Conservation (phyloP, 352 stramenopile species). For the Phytophthora brassicae region DNA sequence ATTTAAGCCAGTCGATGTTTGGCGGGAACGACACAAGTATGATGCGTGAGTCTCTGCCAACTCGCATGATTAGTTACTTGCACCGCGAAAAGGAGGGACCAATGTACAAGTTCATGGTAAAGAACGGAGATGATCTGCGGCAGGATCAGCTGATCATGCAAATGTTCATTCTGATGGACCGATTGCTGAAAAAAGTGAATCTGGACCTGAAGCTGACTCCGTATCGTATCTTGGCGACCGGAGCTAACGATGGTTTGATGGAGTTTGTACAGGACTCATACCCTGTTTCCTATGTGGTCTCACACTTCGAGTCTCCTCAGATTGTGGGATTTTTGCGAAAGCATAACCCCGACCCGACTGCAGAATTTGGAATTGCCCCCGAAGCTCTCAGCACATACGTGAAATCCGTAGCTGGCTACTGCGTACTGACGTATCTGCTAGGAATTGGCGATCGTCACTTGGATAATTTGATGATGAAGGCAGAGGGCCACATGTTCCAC, state of each 20-base stretch:
- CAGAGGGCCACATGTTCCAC: conserved; percentile 97
- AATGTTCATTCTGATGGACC: conserved; percentile 99
- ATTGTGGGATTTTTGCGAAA: conserved; percentile 89
- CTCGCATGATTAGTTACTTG: conserved; percentile 73
- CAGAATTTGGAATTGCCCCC: conserved; percentile 87
- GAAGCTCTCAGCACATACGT: conserved; percentile 97
- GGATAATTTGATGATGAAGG: conserved; percentile 99
- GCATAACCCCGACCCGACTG: conserved; percentile 83
- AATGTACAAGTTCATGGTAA: conserved; percentile 98
- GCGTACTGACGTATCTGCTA: conserved; percentile 99
- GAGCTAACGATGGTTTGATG: conserved; percentile 93
- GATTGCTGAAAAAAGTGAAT: conserved; percentile 98
- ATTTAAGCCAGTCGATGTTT: conserved; percentile 53
- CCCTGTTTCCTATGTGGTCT: conserved; percentile 96
- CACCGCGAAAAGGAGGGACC: conserved; percentile 83
- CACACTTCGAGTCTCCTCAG: conserved; percentile 92
- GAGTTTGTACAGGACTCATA: conserved; percentile 97
- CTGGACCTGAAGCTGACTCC: conserved; percentile 97
- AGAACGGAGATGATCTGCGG: conserved; percentile 99
- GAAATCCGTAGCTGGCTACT: conserved; percentile 98
- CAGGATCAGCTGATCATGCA: conserved; percentile 99
- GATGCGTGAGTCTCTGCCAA: conserved; percentile 72
- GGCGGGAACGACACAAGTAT: conserved; percentile 52
- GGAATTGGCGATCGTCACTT: conserved; percentile 99
- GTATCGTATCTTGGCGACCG: conserved; percentile 92